Evolutionary conservation across 2,329 filamentous ascomycete species (phyloP).

Genomic region (Xylariaceae sp.): DNA sequence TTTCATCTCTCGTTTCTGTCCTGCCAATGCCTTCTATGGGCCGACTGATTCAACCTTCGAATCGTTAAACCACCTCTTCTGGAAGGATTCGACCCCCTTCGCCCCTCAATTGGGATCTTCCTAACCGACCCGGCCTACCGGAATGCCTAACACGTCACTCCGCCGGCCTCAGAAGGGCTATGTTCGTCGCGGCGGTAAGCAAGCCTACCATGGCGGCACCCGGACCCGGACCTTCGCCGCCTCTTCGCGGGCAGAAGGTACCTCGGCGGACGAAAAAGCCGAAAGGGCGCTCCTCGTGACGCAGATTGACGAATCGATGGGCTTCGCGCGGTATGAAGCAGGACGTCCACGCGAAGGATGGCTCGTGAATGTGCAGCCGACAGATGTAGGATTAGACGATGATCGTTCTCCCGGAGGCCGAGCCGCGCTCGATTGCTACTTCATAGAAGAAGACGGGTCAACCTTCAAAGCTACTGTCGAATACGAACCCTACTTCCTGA

Average conservation of each 20-base stretch:
- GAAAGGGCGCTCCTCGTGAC: constrained; percentile 80
- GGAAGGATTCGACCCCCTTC: constrained; percentile 3
- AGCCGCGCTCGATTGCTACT: constrained; percentile 93
- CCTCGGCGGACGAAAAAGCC: constrained; percentile 86
- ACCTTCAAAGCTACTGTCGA: constrained; percentile 96
- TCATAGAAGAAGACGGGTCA: constrained; percentile 80
- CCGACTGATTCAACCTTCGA: constrained; percentile 7
- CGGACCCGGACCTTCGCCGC: constrained; percentile 74
- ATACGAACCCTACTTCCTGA: constrained; percentile 93
- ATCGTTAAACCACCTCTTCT: constrained; percentile 5
- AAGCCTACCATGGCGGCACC: constrained; percentile 62
- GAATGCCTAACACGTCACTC: constrained; percentile 56
- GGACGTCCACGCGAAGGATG: constrained; percentile 77
- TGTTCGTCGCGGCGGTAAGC: constrained; percentile 63
- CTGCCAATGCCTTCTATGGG: constrained; percentile 14
- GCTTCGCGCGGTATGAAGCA: constrained; percentile 85
- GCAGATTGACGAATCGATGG: constrained; percentile 90
- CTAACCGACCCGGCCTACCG: not conserved
- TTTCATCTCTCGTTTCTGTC: not conserved
- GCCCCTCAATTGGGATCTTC: constrained; percentile 1
- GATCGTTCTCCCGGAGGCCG: constrained; percentile 76
- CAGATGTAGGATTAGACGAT: constrained; percentile 67
- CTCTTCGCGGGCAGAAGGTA: constrained; percentile 72
- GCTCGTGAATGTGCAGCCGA: constrained; percentile 93
- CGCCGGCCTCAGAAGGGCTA: constrained; percentile 59